Conservation (phyloP, 192 early-diverging fungal species). For the Paraglomus brasilianum region DNA sequence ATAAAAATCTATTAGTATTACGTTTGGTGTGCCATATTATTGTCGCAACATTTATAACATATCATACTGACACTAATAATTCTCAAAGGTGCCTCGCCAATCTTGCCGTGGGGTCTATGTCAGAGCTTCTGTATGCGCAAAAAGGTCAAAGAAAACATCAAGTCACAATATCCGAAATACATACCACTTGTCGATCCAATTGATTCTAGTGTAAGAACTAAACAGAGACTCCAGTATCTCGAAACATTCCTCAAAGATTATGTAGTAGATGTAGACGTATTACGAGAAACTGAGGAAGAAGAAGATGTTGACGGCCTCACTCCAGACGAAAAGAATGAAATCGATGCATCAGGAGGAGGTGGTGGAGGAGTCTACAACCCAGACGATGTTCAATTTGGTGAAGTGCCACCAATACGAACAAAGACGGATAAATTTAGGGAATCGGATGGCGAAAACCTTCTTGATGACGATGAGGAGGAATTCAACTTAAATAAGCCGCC, state of each 20-base stretch:
- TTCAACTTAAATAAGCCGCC: no score
- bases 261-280: constrained; percentile 12
- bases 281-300: background rate
- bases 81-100: background rate
- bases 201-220: background rate
- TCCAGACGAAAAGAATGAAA: background rate
- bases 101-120: constrained; percentile 21
- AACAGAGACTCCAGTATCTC: background rate
- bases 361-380: no score
- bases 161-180: constrained; percentile 9
- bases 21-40: no score
- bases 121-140: constrained; percentile 4
- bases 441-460: no score
- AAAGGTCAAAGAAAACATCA: background rate
- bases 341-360: background rate
- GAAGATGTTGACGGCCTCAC: background rate
- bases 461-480: no score
- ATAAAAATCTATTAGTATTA: no score
- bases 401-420: no score
- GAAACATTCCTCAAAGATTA: constrained; percentile 24
- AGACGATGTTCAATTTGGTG: no score
- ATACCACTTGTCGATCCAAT: constrained; percentile 17
- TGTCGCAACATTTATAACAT: no score
- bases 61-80: no score
- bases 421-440: no score